Evolutionary conservation across 148 eudicot genomes (phyloP).

Genomic region (Rhododendron ovatum): DNA sequence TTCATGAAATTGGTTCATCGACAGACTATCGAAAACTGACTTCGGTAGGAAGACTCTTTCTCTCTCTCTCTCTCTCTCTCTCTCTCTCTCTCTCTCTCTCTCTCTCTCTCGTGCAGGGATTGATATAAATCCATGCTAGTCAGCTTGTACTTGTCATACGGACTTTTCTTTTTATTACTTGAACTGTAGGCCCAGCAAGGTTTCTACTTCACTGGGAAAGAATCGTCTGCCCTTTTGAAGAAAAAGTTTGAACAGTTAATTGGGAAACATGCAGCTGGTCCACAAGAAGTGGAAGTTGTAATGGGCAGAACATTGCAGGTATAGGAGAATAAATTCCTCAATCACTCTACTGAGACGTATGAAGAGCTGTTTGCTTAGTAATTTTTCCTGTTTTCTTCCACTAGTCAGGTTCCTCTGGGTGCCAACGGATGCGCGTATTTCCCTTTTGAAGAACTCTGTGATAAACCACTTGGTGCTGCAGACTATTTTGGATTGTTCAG

Average conservation of each 20-base stretch:
- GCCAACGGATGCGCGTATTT: conserved; percentile 91
- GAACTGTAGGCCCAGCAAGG: conserved; percentile 67
- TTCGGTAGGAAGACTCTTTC: conserved; percentile 43
- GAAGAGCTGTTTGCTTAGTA: not conserved
- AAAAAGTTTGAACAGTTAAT: conserved; percentile 53
- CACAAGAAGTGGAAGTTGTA: conserved; percentile 85
- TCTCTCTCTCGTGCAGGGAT: too few species aligned
- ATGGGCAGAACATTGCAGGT: conserved; percentile 93
- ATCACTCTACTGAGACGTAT: not conserved
- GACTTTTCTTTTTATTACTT: not conserved
- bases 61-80: not conserved
- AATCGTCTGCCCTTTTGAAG: conserved; percentile 50
- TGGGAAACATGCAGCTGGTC: conserved; percentile 42
- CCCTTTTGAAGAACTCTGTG: conserved; percentile 79
- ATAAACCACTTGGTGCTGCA: conserved; percentile 93
- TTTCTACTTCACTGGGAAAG: conserved; percentile 61
- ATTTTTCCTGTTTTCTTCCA: not conserved
- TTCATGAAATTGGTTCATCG: conserved; percentile 78
- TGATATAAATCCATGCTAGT: not conserved
- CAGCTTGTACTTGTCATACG: not conserved
- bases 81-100: not conserved
- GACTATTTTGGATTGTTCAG: conserved; percentile 87
- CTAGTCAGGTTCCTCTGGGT: conserved; percentile 63
- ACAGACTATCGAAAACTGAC: conserved; percentile 82
- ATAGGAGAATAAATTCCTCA: conserved; percentile 7